Conservation (phyloP, 2,329 filamentous ascomycete species). For the Monosporascus ibericus region DNA sequence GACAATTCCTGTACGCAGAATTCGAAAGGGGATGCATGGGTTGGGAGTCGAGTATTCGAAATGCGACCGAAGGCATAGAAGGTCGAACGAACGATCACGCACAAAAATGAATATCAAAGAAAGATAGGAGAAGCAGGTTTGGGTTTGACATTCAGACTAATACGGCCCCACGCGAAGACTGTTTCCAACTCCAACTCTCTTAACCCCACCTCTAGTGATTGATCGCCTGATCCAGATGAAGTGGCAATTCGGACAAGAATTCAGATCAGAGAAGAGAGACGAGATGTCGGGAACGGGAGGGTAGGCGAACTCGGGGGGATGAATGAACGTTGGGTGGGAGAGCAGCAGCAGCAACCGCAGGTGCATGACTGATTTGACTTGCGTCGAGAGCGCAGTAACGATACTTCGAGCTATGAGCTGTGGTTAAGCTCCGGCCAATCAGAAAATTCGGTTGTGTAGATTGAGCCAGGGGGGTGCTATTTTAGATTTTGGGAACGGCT, state of each 20-base stretch:
- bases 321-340: slow-evolving; percentile 16
- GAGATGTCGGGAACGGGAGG: slow-evolving; percentile 8
- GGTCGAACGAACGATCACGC: slow-evolving; percentile 1
- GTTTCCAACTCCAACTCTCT: too few relatives aligned
- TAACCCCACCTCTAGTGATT: neutral
- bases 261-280: slow-evolving; percentile 21
- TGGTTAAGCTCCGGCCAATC: slow-evolving; percentile 31
- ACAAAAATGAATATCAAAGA: neutral
- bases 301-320: slow-evolving; percentile 9
- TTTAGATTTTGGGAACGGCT: slow-evolving; percentile 17
- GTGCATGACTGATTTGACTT: slow-evolving; percentile 22
- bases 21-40: slow-evolving; percentile 10
- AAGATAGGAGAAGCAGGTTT: slow-evolving; percentile 10
- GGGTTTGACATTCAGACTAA: slow-evolving; percentile 6
- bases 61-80: slow-evolving; percentile 16
- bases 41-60: slow-evolving; percentile 11
- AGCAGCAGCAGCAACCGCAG: slow-evolving; percentile 3
- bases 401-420: slow-evolving; percentile 12
- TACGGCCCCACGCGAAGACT: slow-evolving; percentile 1
- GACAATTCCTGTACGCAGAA: slow-evolving; percentile 8
- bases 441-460: slow-evolving; percentile 30
- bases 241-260: slow-evolving; percentile 10
- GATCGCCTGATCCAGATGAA: neutral
- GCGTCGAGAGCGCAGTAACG: slow-evolving; percentile 8
- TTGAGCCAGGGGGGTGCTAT: slow-evolving; percentile 16